Evolutionary conservation across 2,329 filamentous ascomycete species (phyloP), one percentile per base, ranked within the genome.

Genomic region (Hymenoscyphus albidus): DNA sequence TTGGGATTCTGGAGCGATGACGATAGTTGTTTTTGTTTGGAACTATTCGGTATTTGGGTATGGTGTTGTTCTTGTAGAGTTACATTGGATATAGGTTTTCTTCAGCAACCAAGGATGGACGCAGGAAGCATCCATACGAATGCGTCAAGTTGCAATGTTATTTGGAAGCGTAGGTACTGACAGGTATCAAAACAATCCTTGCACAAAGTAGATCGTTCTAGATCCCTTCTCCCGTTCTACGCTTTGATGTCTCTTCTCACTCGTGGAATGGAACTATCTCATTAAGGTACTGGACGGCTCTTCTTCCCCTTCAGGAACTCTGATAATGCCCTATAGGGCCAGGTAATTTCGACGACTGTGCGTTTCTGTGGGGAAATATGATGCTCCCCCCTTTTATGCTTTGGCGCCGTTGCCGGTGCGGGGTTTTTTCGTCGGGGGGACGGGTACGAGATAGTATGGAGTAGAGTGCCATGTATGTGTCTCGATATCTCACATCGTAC

Each of bases 371-470:
- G 44, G 18, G 44, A 51, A 12, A 27, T 27, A 27, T 27, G 27
- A 27, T 27, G 27, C 35, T 35, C 44, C 44, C 18, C 18, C 44
- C 44, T 22, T 51, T 51, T 51, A n/a, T 51, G n/a, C n/a, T 51
- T 51, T 51, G 44, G 44, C 44, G 44, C 44, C n/a, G 44, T 51
- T 51, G 44, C 44, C 44, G 44, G 44, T 51, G 44, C 44, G 44
- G 44, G 44, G 44, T 22, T 51, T 51, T 51, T 51, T 9, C 16
- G 44, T n/a, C 18, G 22, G n/a, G 42, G 42, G 42, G 2, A 44
- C n/a, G 42, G 42, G 16, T 44, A 44, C 5, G 42, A n/a, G n/a
- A n/a, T 44, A 44, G 14, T 6, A 27, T 27, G 35, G 35, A 35
- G 4, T 35, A 35, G 35, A 35, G 35, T 35, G 35, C 35, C 9